A percentile compares a stretch with the other conserved stretches of the same genome.
Conservation (phyloP, 2,329 filamentous ascomycete genomes). For the Botrytis byssoidea region DNA sequence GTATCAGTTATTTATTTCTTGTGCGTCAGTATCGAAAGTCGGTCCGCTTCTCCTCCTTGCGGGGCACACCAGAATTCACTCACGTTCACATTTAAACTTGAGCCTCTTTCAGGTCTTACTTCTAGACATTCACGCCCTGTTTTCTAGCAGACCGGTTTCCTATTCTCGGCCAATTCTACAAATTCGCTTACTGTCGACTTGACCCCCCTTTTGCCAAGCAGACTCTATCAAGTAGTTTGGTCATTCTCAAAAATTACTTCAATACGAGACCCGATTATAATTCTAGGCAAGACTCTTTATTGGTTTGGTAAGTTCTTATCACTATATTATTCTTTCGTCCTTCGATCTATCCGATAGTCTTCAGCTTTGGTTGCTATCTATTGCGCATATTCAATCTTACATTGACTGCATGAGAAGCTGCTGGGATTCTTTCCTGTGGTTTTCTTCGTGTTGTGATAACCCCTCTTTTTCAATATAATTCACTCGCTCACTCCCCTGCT, state of each 20-base stretch:
- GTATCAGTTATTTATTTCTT: constrained; percentile 9
- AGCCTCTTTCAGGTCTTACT: constrained; percentile 5
- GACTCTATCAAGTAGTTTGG: neutral
- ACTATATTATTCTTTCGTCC: neutral
- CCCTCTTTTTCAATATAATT: constrained; percentile 3
- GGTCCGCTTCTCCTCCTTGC: constrained; percentile 2
- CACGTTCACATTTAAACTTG: constrained; percentile 10
- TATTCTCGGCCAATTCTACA: neutral
- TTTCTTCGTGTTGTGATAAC: neutral
- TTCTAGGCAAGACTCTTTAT: neutral
- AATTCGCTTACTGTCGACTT: constrained; percentile 16
- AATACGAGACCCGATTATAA: neutral
- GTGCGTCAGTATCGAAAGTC: constrained; percentile 10
- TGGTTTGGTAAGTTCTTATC: constrained; percentile 1
- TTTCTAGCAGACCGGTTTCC: neutral
- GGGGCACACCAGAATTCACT: constrained; percentile 9
- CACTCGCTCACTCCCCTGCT: neutral
- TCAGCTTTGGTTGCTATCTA: neutral
- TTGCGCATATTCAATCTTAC: neutral
- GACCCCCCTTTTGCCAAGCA: constrained; percentile 5
- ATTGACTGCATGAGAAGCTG: neutral
- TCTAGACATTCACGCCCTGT: constrained; percentile 3
- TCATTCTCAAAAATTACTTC: neutral
- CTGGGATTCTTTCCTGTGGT: neutral
- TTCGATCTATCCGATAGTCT: neutral